Evolutionary conservation across 305 asterid genomes (phyloP), one percentile per base, ranked within the genome.

Genomic region (Fraxinus xanthoxyloides): DNA sequence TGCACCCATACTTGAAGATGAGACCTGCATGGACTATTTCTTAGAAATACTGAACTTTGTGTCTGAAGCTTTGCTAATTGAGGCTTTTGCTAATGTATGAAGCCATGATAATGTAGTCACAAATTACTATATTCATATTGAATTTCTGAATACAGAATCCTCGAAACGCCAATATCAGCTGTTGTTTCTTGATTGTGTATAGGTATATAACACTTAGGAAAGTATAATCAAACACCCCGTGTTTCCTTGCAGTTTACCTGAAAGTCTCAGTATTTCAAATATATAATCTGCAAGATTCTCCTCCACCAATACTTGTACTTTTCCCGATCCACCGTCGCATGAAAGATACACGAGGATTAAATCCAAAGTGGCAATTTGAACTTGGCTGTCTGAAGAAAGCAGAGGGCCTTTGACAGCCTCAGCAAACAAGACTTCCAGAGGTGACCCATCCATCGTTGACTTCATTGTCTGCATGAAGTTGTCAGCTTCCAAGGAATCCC

Each of bases 341-440:
- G 97, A 90, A 81, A 94, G 90, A 87, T 88, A 91, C 69, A 82
- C 82, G 86, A 56, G 84, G 56, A 96, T 84, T 82, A 94, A 89
- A 79, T 93, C 94, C 89, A 96, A 72, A 36, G 95, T 88, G 83
- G 98, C 93, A 84, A 89, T 89, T 86, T 94, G 99, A 78, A 96
- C 95, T 87, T 93, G 92, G 89, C 80, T 90, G 83, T 94, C 98
- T 79, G 98, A 92, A 82, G 99, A 96, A 89, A 96, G 97, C 83
- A 96, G 87, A 77, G 99, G 93, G 59, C 91, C 98, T 87, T 96
- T 94, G 84, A 96, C 90, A 61, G 99, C 99, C 91, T 96, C 98
- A 61, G 97, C 97, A 92, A 94, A 96, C 90, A 94, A 86, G 85
- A 89, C 87, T 86, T 86, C 93, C 65, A 93, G 83, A 56, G 91